Percentiles rank a stretch among this genome's conserved stretches.
These are phyloP conservation scores for Ploettnerulaceae sp. DNA, from an alignment of 2,329 filamentous ascomycete genomes.

Conservation along the genomic window DNA sequence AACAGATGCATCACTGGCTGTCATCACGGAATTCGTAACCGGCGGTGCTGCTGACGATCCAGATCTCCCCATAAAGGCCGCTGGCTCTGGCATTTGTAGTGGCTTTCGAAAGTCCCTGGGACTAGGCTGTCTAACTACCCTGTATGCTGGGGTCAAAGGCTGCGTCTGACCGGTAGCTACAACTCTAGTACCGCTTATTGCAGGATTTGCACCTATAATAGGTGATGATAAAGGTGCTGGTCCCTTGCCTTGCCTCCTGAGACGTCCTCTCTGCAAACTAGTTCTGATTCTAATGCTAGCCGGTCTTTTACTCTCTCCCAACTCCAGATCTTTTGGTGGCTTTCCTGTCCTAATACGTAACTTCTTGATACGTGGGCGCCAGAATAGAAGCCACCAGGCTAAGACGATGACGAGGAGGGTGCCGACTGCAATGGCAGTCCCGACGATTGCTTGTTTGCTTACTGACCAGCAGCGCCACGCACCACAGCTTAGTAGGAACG, in stretches of 20 bases:
- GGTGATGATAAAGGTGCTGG: no score
- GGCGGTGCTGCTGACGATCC: background rate
- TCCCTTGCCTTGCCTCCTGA: background rate
- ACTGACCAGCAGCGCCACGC: conserved; percentile 14
- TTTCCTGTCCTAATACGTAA: background rate
- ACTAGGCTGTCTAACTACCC: conserved; percentile 6
- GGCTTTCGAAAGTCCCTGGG: background rate
- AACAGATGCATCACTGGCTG: background rate
- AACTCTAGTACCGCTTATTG: background rate
- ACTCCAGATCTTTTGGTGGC: background rate
- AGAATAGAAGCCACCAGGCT: conserved; percentile 1
- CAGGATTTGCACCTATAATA: no score
- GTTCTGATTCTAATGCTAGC: background rate
- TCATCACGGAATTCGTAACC: background rate
- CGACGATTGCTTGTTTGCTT: conserved; percentile 6
- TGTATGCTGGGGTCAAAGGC: background rate
- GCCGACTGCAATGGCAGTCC: background rate
- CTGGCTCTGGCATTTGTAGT: background rate
- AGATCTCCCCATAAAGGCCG: background rate
- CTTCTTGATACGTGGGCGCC: background rate
- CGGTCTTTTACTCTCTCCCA: background rate
- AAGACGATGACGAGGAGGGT: background rate
- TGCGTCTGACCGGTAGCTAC: background rate
- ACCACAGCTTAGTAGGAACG: background rate
- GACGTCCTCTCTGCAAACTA: background rate